phyloP scores from a whole-genome alignment of 768 basidiomycete species.

The Rubroboletus pulcherrimus region DNA sequence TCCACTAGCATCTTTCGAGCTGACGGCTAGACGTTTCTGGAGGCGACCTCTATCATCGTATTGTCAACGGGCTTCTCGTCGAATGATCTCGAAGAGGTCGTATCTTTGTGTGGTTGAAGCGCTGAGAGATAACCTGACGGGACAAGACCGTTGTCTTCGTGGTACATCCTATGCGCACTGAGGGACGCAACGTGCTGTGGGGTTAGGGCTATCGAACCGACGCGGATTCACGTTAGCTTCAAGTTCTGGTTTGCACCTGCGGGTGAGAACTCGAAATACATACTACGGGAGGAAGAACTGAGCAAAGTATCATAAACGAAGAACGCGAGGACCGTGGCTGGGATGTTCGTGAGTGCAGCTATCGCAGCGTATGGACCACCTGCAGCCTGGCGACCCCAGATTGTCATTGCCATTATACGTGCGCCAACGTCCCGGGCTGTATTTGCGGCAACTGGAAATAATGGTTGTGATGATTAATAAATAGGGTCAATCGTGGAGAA shows the following conservation, averaged over 20 bases:
- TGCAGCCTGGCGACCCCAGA: slow-evolving; percentile 52
- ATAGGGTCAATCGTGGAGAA: background rate
- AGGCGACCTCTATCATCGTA: background rate
- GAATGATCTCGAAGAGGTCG: slow-evolving; percentile 7
- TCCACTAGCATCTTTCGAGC: background rate
- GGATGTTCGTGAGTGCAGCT: slow-evolving; percentile 61
- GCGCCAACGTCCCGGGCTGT: slow-evolving; percentile 66
- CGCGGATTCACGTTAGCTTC: slow-evolving; percentile 3
- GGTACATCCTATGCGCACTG: slow-evolving; percentile 20
- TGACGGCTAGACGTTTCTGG: slow-evolving; percentile 15
- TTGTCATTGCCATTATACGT: slow-evolving; percentile 53
- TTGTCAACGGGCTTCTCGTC: slow-evolving; percentile 9
- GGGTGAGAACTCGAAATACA: slow-evolving; percentile 15
- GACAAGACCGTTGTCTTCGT: slow-evolving; percentile 23
- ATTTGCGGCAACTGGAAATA: slow-evolving; percentile 52
- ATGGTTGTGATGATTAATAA: background rate
- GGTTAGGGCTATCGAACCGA: slow-evolving; percentile 18
- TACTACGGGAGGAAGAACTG: slow-evolving; percentile 57
- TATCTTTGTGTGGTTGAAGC: slow-evolving; percentile 9
- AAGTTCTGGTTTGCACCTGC: background rate
- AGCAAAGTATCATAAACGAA: slow-evolving; percentile 56
- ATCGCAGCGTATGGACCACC: slow-evolving; percentile 60
- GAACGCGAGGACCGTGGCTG: slow-evolving; percentile 53
- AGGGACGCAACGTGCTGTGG: slow-evolving; percentile 22
- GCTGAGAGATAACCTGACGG: slow-evolving; percentile 21